Conservation (phyloP, 2,329 filamentous ascomycete species). For the Ophiostoma angusticollis region DNA sequence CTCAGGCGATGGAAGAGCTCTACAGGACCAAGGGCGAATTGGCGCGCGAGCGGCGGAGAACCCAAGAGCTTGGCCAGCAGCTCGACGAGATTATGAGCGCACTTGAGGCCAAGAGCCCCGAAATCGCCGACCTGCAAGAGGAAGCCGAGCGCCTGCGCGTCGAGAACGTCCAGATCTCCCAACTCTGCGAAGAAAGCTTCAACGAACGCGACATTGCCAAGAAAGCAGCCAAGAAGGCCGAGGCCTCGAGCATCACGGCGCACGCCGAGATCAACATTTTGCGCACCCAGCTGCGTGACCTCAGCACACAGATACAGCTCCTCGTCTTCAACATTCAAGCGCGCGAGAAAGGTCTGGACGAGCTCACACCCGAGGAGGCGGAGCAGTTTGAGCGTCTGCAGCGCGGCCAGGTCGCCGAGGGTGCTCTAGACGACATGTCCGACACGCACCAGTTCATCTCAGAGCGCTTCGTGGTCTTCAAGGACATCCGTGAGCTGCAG, state of each 20-base stretch:
- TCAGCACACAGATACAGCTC: conserved; percentile 82
- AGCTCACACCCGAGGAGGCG: conserved; percentile 58
- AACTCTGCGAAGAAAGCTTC: conserved; percentile 68
- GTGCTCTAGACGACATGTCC: conserved; percentile 59
- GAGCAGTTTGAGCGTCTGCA: conserved; percentile 66
- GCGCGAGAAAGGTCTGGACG: conserved; percentile 63
- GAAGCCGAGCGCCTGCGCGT: conserved; percentile 70
- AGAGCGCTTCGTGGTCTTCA: conserved; percentile 80
- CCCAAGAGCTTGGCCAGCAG: conserved; percentile 59
- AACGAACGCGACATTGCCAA: conserved; percentile 67
- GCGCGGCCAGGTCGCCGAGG: conserved; percentile 59
- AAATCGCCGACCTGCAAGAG: conserved; percentile 71
- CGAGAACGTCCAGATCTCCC: conserved; percentile 75
- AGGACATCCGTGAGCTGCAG: conserved; percentile 71
- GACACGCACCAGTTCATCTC: conserved; percentile 84
- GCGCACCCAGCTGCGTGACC: conserved; percentile 75
- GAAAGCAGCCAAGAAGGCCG: conserved; percentile 66
- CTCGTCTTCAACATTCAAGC: conserved; percentile 78
- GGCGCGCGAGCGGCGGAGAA: conserved; percentile 59
- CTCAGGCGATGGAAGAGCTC: conserved; percentile 50
- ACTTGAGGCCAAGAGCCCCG: conserved; percentile 73
- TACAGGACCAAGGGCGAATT: conserved; percentile 60
- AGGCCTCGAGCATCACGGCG: conserved; percentile 52
- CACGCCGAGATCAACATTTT: conserved; percentile 65
- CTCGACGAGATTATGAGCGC: conserved; percentile 78